Conservation (phyloP, 225 moss, liverwort and hornwort species). For the Asterella californica region DNA sequence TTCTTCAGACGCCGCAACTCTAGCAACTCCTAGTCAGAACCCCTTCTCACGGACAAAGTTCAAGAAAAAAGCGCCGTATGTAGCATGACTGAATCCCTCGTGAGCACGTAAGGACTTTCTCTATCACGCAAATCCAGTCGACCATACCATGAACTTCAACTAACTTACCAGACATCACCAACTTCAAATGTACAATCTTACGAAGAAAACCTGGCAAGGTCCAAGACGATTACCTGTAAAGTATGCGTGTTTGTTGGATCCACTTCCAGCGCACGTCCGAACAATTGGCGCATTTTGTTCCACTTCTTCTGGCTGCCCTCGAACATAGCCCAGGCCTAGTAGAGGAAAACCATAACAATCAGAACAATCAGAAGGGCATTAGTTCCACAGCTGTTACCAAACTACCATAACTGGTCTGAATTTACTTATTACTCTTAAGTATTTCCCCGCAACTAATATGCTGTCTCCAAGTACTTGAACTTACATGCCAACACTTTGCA, state of each 20-base stretch:
- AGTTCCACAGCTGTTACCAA: neutral
- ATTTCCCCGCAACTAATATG: neutral
- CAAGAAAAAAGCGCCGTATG: neutral
- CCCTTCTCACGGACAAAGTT: neutral
- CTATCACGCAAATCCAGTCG: too few species aligned
- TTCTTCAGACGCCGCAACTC: too few species aligned
- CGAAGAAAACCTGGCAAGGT: neutral
- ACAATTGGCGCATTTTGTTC: constrained; percentile 71
- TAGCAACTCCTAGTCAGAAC: too few species aligned
- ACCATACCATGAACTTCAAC: too few species aligned
- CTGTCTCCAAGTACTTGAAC: neutral
- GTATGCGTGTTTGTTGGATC: constrained; percentile 63
- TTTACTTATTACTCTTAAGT: neutral
- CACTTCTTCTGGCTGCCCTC: constrained; percentile 67
- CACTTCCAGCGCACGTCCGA: constrained; percentile 62
- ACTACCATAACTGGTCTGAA: neutral
- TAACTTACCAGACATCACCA: too few species aligned
- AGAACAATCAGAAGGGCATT: neutral
- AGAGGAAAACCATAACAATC: neutral
- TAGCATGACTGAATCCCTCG: too few species aligned
- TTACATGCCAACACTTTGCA: constrained; percentile 90
- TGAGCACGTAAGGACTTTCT: too few species aligned
- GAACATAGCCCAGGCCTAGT: constrained; percentile 91
- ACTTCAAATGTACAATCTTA: too few species aligned
- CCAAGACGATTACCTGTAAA: constrained; percentile 42